phyloP scores from a whole-genome alignment of 306 rosid genomes.

The Betula pendula region DNA sequence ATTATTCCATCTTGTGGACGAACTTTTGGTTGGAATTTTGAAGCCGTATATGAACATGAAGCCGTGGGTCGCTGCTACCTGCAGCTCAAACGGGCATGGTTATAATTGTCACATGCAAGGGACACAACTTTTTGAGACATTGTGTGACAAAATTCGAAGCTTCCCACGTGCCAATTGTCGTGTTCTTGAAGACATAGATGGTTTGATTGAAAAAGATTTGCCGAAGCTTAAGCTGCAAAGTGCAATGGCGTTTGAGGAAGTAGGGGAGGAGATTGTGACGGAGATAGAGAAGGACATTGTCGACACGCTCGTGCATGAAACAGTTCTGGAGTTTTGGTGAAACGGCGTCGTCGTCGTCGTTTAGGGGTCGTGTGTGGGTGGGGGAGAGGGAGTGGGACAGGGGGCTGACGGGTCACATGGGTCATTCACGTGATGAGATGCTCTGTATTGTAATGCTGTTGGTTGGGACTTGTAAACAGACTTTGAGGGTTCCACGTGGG shows the following conservation, averaged over 20 bases:
- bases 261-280: slow-evolving; percentile 49
- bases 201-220: slow-evolving; percentile 59
- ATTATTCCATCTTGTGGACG: slow-evolving; percentile 62
- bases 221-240: slow-evolving; percentile 25
- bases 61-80: slow-evolving; percentile 44
- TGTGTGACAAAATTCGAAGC: slow-evolving; percentile 54
- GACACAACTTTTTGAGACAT: slow-evolving; percentile 32
- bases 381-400: slow-evolving; percentile 11
- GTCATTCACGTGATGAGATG: slow-evolving; percentile 67
- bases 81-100: background rate
- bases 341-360: slow-evolving; percentile 50
- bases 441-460: slow-evolving; percentile 9
- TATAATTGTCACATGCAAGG: slow-evolving; percentile 15
- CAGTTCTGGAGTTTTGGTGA: slow-evolving; percentile 32
- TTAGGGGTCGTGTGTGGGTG: background rate
- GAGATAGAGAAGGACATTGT: slow-evolving; percentile 67
- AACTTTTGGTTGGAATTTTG: slow-evolving; percentile 47
- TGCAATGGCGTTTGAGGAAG: slow-evolving; percentile 50
- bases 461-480: slow-evolving; percentile 30
- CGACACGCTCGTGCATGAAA: slow-evolving; percentile 69
- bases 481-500: slow-evolving; percentile 41
- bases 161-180: slow-evolving; percentile 57
- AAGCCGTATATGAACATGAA: slow-evolving; percentile 33
- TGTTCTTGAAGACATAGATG: slow-evolving; percentile 76
- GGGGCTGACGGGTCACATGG: slow-evolving; percentile 42